These are phyloP conservation scores for Lasiodiplodia hormozganensis DNA, from an alignment of 2,329 filamentous ascomycete species.

Conservation along the genomic window DNA sequence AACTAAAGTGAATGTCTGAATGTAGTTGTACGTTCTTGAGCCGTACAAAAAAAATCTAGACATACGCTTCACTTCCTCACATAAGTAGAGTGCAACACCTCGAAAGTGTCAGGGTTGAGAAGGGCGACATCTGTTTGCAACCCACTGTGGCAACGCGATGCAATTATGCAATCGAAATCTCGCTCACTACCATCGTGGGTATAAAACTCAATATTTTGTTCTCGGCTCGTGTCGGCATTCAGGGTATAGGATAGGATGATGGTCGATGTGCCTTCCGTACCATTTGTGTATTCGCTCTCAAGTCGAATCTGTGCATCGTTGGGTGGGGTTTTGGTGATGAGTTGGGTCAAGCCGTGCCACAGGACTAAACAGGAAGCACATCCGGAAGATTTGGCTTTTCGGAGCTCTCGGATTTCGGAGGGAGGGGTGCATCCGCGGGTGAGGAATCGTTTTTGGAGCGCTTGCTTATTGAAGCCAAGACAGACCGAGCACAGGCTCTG, in stretches of 20 bases:
- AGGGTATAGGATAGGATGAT: constrained; percentile 1
- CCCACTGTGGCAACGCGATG: neutral
- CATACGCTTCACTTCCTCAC: neutral
- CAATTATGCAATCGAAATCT: neutral
- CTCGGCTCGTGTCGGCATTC: neutral
- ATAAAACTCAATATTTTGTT: neutral
- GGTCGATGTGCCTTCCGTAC: neutral
- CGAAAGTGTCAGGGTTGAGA: no score
- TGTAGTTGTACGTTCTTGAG: neutral
- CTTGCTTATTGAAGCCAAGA: neutral
- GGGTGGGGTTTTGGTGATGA: neutral
- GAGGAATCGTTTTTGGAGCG: neutral
- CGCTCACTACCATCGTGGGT: constrained; percentile 11
- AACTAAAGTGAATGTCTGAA: neutral
- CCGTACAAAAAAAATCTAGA: neutral
- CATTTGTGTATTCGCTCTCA: neutral
- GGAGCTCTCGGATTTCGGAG: neutral
- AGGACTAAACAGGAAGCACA: neutral
- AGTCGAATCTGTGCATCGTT: neutral
- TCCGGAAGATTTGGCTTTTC: neutral
- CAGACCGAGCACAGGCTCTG: neutral
- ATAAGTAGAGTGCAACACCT: neutral
- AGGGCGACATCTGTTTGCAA: neutral
- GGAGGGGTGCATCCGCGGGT: neutral
- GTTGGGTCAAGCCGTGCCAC: neutral